Base-by-base conservation (phyloP, 257 asterid genomes). In the Rehmannia glutinosa region DNA sequence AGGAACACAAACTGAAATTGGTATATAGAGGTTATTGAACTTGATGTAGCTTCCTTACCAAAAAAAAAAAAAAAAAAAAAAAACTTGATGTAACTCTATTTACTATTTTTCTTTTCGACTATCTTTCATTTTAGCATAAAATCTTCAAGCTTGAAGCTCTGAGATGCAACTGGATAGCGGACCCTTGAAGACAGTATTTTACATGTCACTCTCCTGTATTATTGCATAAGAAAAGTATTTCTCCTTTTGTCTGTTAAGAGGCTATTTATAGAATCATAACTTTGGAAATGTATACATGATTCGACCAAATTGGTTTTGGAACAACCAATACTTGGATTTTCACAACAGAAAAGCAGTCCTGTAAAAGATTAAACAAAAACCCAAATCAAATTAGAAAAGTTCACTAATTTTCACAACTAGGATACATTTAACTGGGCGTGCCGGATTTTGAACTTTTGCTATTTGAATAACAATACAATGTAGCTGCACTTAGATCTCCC, bases 201-300 rank as follows among this genome's bases (percentile, higher is more conserved):
- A 43, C 50, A 3, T 43, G 20, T 43, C 8, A 13, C 17, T 47
- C 17, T 64, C 64, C 1, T 10, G 42, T 13, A 11, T 33, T n/a
- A n/a, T 7, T 36, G 25, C 64, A 23, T 71, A 28, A 23, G 24
- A 47, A 10, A 35, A 52, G 35, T 21, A 16, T 27, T 27, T 63
- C 45, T 69, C 15, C n/a, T n/a, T 53, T 61, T 70, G 16, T 50
- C 30, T 62, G 7, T 50, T 62, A 24, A 25, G 64, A 11, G 52
- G 52, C 59, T 24, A 36, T 53, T 69, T 3, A 23, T 49, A 61
- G 64, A 64, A 17, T 64, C 63, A 28, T 51, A 27, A 46, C 39
- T 33, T 63, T 42, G 43, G 21, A 6, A 23, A 46, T 36, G 23
- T 46, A 32, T 70, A 45, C 12, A 7, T 17, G 30, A 63, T 43